Base-by-base conservation (phyloP, 805 yeast species). In the Blastobotrys mokoenaii region DNA sequence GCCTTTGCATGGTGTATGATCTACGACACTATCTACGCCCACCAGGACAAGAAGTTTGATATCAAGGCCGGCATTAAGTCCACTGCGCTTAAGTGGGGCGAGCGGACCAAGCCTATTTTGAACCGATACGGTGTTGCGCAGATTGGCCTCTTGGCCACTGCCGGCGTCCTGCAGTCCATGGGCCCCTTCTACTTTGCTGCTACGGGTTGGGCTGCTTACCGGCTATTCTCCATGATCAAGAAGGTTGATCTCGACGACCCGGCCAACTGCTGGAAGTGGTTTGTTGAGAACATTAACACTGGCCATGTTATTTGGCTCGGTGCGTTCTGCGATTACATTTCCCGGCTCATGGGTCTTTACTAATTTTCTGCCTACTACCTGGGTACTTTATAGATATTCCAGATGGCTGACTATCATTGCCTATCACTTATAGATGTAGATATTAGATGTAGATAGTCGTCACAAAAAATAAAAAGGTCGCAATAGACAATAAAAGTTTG, bases 21-120 rank as follows among this genome's bases (percentile, higher is more conserved):
- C 43, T 93, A 93, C 65, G 99, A 93, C 63, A 87, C 98, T 1
- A 77, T 93, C 34, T 93, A 93, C 63, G 99, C 98, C 0, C 99
- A 93, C 61, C 99, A 93, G 67, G 99, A 93, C 65, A 93, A 93
- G 66, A 66, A 63, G 43, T 93, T 82, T 58, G 99, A 93, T 65
- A 67, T 85, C 44, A 72, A 75, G 47, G 97, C 95, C 0, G 98
- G 98, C 16, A 83, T 93, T 54, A 88, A 88, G 63, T 85, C 96
- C 1, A 88, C 97, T 0, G 99, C 99, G 6, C 72, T 93, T 53
- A 89, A 84, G 2, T 94, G 98, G 98, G 95, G 94, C 7, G 76
- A 74, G 17, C 73, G 76, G 29, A 76, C 96, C 0, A 88, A 84
- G 60, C 73, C 78, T 9, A 77, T 88, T 36, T 70, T 84, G 56